Percentiles rank a stretch among this genome's conserved stretches.
Conservation (phyloP, 805 yeast species). For the Teunomyces lycoperdinae region DNA sequence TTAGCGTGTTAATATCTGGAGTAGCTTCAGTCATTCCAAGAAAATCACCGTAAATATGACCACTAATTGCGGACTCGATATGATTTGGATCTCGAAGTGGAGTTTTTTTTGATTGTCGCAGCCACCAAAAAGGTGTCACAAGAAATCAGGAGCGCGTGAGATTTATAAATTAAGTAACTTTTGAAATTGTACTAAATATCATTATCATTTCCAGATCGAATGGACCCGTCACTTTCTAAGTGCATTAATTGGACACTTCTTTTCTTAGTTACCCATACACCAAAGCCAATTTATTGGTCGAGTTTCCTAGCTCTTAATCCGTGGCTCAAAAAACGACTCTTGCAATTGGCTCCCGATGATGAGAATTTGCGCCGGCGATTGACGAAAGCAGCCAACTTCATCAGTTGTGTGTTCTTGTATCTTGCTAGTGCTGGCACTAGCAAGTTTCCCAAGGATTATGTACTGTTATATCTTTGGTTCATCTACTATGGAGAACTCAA, state of each 20-base stretch:
- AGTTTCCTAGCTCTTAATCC: slow-evolving; percentile 35
- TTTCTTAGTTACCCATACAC: slow-evolving; percentile 21
- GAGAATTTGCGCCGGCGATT: slow-evolving; percentile 14
- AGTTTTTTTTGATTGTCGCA: too few species aligned
- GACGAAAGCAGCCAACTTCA: slow-evolving; percentile 21
- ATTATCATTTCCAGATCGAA: background rate
- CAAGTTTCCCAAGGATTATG: slow-evolving; percentile 37
- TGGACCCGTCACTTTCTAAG: slow-evolving; percentile 15
- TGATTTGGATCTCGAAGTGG: too few species aligned
- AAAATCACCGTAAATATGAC: background rate
- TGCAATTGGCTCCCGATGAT: background rate
- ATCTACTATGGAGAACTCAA: slow-evolving; percentile 30
- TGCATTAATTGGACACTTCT: slow-evolving; percentile 29
- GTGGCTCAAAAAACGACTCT: slow-evolving; percentile 1
- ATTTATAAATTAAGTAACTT: too few species aligned
- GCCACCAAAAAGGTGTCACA: too few species aligned
- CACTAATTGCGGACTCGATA: background rate
- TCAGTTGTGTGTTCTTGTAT: slow-evolving; percentile 23
- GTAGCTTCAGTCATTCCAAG: background rate
- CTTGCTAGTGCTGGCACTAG: slow-evolving; percentile 23
- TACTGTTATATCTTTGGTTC: slow-evolving; percentile 31
- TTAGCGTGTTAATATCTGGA: background rate
- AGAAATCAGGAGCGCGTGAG: too few species aligned
- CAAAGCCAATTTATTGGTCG: slow-evolving; percentile 26
- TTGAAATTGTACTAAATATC: background rate